phyloP scores from a whole-genome alignment of 371 early-diverging fungal species.

The Mucor lusitanicus region DNA sequence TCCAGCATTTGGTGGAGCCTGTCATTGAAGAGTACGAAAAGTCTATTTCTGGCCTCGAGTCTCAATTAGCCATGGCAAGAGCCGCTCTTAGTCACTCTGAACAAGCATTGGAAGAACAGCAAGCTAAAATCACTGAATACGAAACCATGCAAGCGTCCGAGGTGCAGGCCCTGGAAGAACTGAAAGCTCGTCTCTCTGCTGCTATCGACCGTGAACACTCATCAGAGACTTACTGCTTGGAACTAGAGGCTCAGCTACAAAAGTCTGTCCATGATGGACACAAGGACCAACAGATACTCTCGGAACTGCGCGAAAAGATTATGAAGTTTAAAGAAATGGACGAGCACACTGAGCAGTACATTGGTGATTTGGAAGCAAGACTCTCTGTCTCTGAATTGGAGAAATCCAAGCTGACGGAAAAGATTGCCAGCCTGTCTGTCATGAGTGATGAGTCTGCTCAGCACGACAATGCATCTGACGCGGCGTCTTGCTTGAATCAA shows the following conservation, averaged over 20 bases:
- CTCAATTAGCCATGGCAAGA: constrained; percentile 56
- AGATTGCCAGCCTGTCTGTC: background rate
- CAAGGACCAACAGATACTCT: constrained; percentile 33
- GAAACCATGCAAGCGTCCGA: constrained; percentile 26
- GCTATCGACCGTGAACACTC: constrained; percentile 29
- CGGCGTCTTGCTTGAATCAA: background rate
- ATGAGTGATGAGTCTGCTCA: background rate
- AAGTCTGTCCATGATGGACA: constrained; percentile 7
- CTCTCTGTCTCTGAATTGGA: constrained; percentile 20
- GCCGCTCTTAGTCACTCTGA: constrained; percentile 56
- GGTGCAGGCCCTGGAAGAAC: constrained; percentile 16
- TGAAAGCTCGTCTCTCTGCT: constrained; percentile 25
- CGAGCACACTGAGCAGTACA: constrained; percentile 48
- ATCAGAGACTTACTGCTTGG: constrained; percentile 19
- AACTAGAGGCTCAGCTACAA: constrained; percentile 14
- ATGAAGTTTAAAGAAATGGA: constrained; percentile 8
- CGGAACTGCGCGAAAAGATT: constrained; percentile 38
- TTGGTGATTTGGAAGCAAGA: constrained; percentile 42
- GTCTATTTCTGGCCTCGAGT: constrained; percentile 58
- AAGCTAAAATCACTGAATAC: constrained; percentile 39
- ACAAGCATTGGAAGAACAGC: constrained; percentile 48
- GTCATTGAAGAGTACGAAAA: constrained; percentile 73
- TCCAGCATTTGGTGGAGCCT: constrained; percentile 66
- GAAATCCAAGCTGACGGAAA: constrained; percentile 14
- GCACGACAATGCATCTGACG: background rate